A percentile compares a stretch with the other conserved stretches of the same genome.
phyloP scores from a whole-genome alignment of 257 asterid genomes.

The Przewalskia tangutica region DNA sequence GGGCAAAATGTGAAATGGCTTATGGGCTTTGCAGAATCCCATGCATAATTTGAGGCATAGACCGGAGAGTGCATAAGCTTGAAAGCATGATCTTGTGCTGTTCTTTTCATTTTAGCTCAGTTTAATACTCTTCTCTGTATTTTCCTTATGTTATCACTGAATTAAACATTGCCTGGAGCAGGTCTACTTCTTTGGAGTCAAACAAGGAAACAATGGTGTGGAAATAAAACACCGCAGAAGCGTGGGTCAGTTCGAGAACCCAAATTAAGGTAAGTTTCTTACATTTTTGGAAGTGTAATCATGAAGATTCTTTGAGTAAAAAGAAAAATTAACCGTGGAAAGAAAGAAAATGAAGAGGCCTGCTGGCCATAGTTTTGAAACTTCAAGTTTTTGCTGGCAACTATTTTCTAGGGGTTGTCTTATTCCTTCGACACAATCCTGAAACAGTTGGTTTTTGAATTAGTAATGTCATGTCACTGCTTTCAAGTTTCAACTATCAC shows the following conservation, averaged over 20 bases:
- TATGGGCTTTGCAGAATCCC: slow-evolving; percentile 34
- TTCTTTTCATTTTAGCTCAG: background rate
- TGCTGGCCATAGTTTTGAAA: background rate
- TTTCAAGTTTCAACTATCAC: background rate
- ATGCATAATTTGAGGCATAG: slow-evolving; percentile 15
- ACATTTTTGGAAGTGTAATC: background rate
- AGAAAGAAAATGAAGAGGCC: background rate
- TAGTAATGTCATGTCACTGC: background rate
- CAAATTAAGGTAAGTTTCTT: slow-evolving; percentile 40
- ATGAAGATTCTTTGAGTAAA: background rate
- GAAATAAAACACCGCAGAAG: slow-evolving; percentile 39
- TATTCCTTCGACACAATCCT: background rate
- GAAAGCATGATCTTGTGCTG: background rate
- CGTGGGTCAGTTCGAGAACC: slow-evolving; percentile 36
- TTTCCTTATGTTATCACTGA: background rate
- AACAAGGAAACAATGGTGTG: slow-evolving; percentile 78
- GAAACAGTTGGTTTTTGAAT: background rate
- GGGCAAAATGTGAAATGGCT: background rate
- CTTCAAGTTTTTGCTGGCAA: background rate
- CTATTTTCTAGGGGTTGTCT: background rate
- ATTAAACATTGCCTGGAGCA: slow-evolving; percentile 11
- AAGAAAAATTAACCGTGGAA: background rate
- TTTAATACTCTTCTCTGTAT: background rate
- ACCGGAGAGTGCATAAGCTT: background rate
- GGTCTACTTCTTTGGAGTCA: slow-evolving; percentile 88